These are phyloP conservation scores for Gaultheria prostrata DNA, from an alignment of 148 eudicot genomes.

Conservation along the genomic window DNA sequence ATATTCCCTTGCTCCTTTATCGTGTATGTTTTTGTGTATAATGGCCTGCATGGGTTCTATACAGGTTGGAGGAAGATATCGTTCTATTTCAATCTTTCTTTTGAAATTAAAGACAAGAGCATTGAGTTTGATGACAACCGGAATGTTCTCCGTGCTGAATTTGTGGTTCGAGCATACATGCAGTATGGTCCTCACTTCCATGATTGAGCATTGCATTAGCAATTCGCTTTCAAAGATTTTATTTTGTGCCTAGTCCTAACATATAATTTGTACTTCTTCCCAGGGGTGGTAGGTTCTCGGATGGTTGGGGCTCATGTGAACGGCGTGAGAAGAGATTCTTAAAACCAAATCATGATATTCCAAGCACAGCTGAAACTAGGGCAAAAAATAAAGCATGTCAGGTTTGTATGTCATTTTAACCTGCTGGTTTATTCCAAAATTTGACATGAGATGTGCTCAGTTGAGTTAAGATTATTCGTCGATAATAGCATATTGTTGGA, in stretches of 20 bases:
- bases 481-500: background rate
- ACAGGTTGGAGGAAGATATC: constrained; percentile 99
- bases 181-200: constrained; percentile 49
- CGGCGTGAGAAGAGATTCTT: constrained; percentile 80
- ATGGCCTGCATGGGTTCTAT: constrained; percentile 4
- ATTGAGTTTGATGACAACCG: constrained; percentile 86
- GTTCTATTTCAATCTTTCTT: constrained; percentile 83
- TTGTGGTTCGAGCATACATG: constrained; percentile 83
- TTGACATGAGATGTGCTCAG: background rate
- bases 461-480: background rate
- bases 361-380: constrained; percentile 98
- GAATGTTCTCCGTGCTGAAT: constrained; percentile 93
- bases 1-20: background rate
- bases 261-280: constrained; percentile 18
- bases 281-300: constrained; percentile 95
- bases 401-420: constrained; percentile 34
- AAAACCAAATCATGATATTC: constrained; percentile 92
- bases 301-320: constrained; percentile 99
- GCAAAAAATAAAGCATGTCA: constrained; percentile 97
- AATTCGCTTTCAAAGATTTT: background rate
- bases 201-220: background rate
- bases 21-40: background rate
- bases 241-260: background rate
- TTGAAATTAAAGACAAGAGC: constrained; percentile 86
- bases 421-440: constrained; percentile 1